Evolutionary conservation across 768 basidiomycete genomes (phyloP).

Genomic region (Tulasnella sp.): DNA sequence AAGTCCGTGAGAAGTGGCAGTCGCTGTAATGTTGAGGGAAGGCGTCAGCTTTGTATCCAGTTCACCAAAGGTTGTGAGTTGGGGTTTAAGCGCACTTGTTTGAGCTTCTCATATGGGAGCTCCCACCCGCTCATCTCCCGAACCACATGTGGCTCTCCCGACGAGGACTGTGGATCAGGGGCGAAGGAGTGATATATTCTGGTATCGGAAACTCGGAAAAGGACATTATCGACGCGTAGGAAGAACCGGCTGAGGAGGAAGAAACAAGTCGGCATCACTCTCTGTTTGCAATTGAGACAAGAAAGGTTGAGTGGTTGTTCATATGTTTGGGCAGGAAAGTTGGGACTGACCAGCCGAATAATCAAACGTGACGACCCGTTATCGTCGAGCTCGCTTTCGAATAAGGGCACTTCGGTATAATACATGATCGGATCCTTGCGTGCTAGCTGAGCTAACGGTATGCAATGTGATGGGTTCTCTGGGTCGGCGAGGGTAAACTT

Average conservation of each 20-base stretch:
- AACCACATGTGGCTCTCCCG: constrained; percentile 49
- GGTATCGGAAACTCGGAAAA: constrained; percentile 84
- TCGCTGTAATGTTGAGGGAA: constrained; percentile 34
- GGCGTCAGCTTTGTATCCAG: neutral
- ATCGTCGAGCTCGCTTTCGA: constrained; percentile 95
- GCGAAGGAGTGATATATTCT: constrained; percentile 77
- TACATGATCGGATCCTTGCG: constrained; percentile 95
- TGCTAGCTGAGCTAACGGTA: constrained; percentile 76
- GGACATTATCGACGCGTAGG: constrained; percentile 88
- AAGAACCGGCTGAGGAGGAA: constrained; percentile 86
- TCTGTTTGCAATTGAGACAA: constrained; percentile 34
- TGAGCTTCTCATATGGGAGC: constrained; percentile 72
- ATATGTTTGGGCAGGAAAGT: neutral
- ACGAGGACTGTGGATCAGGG: constrained; percentile 23
- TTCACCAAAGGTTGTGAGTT: neutral
- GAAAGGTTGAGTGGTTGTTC: neutral
- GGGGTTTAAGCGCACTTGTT: constrained; percentile 37
- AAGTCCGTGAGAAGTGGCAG: constrained; percentile 69
- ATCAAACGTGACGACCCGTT: constrained; percentile 82
- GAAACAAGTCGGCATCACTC: constrained; percentile 93
- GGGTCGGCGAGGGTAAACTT: constrained; percentile 38
- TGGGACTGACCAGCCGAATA: constrained; percentile 67
- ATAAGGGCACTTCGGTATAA: constrained; percentile 89
- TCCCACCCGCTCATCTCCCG: constrained; percentile 86
- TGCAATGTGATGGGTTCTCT: constrained; percentile 45